Evolutionary conservation across 1,284 basidiomycete genomes (phyloP).

Genomic region (Microbotryum scabiosae): DNA sequence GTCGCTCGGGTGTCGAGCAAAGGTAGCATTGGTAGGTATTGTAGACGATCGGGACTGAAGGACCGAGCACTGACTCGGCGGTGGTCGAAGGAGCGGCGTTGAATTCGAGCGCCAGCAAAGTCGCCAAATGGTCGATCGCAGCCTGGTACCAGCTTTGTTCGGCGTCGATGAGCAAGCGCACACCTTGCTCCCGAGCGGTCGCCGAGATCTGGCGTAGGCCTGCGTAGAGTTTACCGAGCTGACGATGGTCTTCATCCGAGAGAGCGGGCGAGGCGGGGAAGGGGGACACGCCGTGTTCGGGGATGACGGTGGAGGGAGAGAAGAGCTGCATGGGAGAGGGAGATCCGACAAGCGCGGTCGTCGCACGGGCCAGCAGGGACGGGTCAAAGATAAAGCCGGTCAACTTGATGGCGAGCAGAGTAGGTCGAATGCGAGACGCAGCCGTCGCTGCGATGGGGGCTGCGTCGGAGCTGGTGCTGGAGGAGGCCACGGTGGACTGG

Average conservation of each 20-base stretch:
- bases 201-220: constrained; percentile 22
- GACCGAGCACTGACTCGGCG: neutral
- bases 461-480: neutral
- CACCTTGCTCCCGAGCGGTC: constrained; percentile 25
- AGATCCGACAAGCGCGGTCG: constrained; percentile 21
- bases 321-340: constrained; percentile 6
- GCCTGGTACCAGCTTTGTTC: constrained; percentile 35
- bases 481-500: neutral
- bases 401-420: constrained; percentile 33
- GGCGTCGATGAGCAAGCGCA: constrained; percentile 34
- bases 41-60: constrained; percentile 31
- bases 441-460: neutral
- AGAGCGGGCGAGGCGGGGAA: constrained; percentile 26
- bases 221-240: constrained; percentile 24
- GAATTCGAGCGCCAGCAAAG: constrained; percentile 31
- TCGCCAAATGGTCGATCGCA: constrained; percentile 32
- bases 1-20: constrained; percentile 19
- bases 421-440: constrained; percentile 21
- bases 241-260: constrained; percentile 26
- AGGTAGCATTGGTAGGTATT: constrained; percentile 35
- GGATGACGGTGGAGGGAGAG: constrained; percentile 4
- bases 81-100: constrained; percentile 20
- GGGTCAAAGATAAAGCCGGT: constrained; percentile 33
- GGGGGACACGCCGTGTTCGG: no score
- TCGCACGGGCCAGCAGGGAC: constrained; percentile 29